Conservation (phyloP, 768 basidiomycete genomes). For the Neoboletus brunneissimus region DNA sequence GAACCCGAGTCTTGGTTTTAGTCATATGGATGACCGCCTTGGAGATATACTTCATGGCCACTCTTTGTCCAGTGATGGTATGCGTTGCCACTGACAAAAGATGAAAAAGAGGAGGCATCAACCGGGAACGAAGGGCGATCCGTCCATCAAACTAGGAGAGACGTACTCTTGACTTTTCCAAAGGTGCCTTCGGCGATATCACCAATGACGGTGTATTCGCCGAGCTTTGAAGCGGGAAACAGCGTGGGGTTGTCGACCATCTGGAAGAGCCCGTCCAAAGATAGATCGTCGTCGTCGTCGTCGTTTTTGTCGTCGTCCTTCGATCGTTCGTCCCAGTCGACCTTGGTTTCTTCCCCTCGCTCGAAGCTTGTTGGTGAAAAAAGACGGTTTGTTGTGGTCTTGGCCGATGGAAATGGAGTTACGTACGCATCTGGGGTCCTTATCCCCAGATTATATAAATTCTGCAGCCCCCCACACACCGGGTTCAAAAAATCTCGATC, state of each 20-base stretch:
- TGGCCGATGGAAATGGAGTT: conserved; percentile 22
- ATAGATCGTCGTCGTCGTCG: conserved; percentile 16
- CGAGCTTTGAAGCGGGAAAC: conserved; percentile 70
- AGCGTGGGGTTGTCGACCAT: conserved; percentile 28
- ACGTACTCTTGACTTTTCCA: conserved; percentile 98
- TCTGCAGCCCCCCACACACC: conserved; percentile 15
- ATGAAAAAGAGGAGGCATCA: conserved; percentile 13
- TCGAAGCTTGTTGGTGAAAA: conserved; percentile 21
- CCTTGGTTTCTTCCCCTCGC: not conserved
- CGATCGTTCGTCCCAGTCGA: not conserved
- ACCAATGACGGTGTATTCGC: conserved; percentile 83
- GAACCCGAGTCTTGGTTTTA: conserved; percentile 88
- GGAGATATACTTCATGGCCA: conserved; percentile 97
- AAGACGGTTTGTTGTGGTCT: conserved; percentile 10
- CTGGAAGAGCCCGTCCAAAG: conserved; percentile 12
- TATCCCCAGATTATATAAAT: conserved; percentile 17
- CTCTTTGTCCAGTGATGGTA: conserved; percentile 89
- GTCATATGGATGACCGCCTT: conserved; percentile 90
- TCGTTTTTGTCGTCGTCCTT: conserved; percentile 14
- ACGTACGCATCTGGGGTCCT: conserved; percentile 25
- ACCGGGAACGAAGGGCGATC: conserved; percentile 17
- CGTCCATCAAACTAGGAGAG: conserved; percentile 16
- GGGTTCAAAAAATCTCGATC: conserved; percentile 1
- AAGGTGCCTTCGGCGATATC: conserved; percentile 97
- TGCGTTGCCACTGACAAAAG: conserved; percentile 77